Base-by-base conservation (phyloP, 1,284 basidiomycete species). In the Melampsora larici-populina region DNA sequence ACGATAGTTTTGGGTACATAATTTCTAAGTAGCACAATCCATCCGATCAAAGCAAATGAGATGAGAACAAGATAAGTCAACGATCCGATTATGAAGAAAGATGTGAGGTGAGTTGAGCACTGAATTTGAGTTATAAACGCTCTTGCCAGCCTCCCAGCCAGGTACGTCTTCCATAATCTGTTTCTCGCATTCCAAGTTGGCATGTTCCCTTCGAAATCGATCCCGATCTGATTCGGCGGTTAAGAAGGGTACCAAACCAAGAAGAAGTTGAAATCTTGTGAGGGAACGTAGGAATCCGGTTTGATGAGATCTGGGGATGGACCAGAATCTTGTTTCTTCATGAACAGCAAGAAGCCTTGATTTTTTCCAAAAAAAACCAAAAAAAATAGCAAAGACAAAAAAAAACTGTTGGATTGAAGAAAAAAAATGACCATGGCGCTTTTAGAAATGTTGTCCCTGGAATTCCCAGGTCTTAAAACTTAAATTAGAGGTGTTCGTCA, bases 111-210 rank as follows among this genome's bases (percentile, higher is more conserved):
- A 21, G 26, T 15, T 43, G 26, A 67, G 7, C 17, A 65, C 67
- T 26, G 62, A 77, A 66, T 77, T 68, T 33, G 74, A 60, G 33
- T 77, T 68, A 62, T 77, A 77, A 36, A 77, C 74, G 29, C 66
- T 69, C 67, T 77, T 66, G 40, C 74, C 74, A 18, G 69, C 62
- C 2, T 83, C 82, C 96, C 96, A 99, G 74, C 89, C 93, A 73
- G 88, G 88, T 55, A 97, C 94, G 82, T 94, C 92, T 86, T 92
- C 93, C 95, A 99, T 99, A 83, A 98, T 93, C 86, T 90, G 91
- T 85, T 88, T 88, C 85, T 99, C 96, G 73, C 94, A 86, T 69
- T 86, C 90, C 78, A 91, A 69, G 67, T 90, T 89, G n/a, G 93
- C 94, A 82, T 90, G 87, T 82, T 90, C 86, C 71, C 94, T 88